These are phyloP conservation scores for Exophiala aquamarina DNA, from an alignment of 2,329 filamentous ascomycete species.

Conservation along the genomic window DNA sequence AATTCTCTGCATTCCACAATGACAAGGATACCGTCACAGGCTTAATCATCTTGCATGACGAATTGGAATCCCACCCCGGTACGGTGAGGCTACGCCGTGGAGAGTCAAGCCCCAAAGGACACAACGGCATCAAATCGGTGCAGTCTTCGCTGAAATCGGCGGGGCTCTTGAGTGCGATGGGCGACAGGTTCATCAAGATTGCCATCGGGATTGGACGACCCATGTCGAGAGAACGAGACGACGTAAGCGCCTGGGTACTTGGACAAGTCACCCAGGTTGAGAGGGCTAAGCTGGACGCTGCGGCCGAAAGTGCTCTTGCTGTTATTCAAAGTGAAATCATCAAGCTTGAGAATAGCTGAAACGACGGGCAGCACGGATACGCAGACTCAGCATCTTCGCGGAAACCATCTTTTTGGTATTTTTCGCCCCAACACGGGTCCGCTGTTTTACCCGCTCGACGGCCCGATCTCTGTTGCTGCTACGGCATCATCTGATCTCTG, in stretches of 20 bases:
- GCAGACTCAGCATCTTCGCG: no score
- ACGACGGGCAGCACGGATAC: neutral
- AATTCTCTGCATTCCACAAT: conserved; percentile 40
- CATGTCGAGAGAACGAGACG: conserved; percentile 59
- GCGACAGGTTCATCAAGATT: conserved; percentile 59
- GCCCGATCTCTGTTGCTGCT: no score
- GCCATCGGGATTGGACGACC: conserved; percentile 89
- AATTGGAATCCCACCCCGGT: conserved; percentile 73
- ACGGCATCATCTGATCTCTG: no score
- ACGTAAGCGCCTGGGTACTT: conserved; percentile 77
- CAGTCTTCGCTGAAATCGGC: conserved; percentile 21
- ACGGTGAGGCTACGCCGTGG: conserved; percentile 62
- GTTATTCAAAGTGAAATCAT: conserved; percentile 51
- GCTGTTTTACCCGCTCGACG: no score
- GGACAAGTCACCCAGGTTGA: conserved; percentile 61
- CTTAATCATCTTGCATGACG: conserved; percentile 83
- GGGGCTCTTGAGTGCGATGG: conserved; percentile 49
- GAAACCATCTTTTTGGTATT: no score
- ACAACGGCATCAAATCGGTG: conserved; percentile 73
- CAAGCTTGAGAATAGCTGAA: conserved; percentile 14
- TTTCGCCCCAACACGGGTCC: no score
- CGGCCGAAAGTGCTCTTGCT: conserved; percentile 50
- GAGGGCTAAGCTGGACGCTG: conserved; percentile 50
- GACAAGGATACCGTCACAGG: conserved; percentile 39
- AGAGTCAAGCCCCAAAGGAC: conserved; percentile 62